Percentiles rank a stretch among this genome's conserved stretches.
phyloP scores from a whole-genome alignment of 331 rosid species.

The Rosa hybrid region DNA sequence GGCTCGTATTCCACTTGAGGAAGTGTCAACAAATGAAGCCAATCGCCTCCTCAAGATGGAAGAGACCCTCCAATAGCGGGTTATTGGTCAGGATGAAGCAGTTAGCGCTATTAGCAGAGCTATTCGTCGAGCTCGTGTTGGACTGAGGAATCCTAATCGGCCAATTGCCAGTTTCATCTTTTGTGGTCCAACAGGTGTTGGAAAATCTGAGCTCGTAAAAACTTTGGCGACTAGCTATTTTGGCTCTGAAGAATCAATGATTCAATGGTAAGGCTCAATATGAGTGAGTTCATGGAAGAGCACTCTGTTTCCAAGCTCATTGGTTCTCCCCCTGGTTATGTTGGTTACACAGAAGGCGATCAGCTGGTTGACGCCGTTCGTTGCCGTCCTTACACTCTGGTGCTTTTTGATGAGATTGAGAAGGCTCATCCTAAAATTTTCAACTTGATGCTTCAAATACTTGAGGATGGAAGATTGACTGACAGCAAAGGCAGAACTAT shows the following conservation, averaged over 20 bases:
- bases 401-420: constrained; percentile 88
- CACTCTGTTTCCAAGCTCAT: constrained; percentile 88
- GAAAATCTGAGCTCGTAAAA: constrained; percentile 93
- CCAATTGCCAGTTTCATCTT: constrained; percentile 94
- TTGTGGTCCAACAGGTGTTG: constrained; percentile 94
- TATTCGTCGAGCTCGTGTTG: constrained; percentile 88
- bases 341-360: constrained; percentile 86
- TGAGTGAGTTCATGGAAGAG: constrained; percentile 94
- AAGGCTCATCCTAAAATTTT: constrained; percentile 92
- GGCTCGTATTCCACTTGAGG: constrained; percentile 95
- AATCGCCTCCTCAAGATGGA: constrained; percentile 95
- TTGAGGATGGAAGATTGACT: constrained; percentile 88
- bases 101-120: constrained; percentile 89
- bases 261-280: constrained; percentile 92
- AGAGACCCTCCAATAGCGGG: constrained; percentile 79
- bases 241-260: constrained; percentile 87
- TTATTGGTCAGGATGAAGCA: constrained; percentile 92
- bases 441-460: constrained; percentile 95
- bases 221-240: constrained; percentile 82
- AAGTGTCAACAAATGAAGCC: constrained; percentile 86
- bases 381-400: constrained; percentile 82
- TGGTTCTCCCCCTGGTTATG: constrained; percentile 94
- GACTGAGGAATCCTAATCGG: constrained; percentile 85
- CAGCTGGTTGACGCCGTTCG: constrained; percentile 90
- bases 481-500: constrained; percentile 86